Percentiles rank a stretch among this genome's conserved stretches.
These are phyloP conservation scores for Fusarium sp. DNA, from an alignment of 2,329 filamentous ascomycete species.

Conservation along the genomic window DNA sequence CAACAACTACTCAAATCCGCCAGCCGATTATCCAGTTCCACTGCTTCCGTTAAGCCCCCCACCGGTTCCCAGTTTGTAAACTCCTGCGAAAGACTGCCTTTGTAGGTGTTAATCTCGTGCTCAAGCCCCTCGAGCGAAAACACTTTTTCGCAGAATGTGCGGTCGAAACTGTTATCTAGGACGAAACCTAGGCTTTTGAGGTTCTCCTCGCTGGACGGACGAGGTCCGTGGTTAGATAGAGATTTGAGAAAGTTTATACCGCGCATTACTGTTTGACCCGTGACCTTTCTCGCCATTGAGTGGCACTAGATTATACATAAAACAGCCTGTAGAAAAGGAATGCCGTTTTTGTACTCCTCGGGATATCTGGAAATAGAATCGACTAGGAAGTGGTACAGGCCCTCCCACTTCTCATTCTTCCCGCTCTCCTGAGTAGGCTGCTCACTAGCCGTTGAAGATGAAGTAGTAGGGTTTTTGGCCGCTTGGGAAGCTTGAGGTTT, in stretches of 20 bases:
- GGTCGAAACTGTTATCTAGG: not conserved
- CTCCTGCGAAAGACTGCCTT: not conserved
- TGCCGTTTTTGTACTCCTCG: not conserved
- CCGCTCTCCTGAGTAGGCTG: not conserved
- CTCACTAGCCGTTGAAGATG: not conserved
- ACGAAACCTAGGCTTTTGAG: not conserved
- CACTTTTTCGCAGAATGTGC: not conserved
- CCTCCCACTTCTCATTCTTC: not conserved
- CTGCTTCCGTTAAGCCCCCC: not conserved
- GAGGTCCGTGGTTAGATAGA: not conserved
- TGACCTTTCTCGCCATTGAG: not conserved
- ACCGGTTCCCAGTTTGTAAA: not conserved
- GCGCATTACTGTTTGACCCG: not conserved
- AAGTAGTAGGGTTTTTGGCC: not conserved
- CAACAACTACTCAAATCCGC: not conserved
- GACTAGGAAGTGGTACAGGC: not conserved
- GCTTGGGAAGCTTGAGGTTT: not conserved
- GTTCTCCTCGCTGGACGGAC: not conserved
- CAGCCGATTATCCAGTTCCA: not conserved
- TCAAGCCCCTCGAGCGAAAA: not conserved
- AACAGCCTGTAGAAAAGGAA: not conserved
- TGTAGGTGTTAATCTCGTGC: not conserved
- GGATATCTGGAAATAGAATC: not conserved
- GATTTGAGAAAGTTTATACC: not conserved
- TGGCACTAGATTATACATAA: not conserved